phyloP scores from a whole-genome alignment of 306 rosid genomes.

The Begonia fuchsioides region DNA sequence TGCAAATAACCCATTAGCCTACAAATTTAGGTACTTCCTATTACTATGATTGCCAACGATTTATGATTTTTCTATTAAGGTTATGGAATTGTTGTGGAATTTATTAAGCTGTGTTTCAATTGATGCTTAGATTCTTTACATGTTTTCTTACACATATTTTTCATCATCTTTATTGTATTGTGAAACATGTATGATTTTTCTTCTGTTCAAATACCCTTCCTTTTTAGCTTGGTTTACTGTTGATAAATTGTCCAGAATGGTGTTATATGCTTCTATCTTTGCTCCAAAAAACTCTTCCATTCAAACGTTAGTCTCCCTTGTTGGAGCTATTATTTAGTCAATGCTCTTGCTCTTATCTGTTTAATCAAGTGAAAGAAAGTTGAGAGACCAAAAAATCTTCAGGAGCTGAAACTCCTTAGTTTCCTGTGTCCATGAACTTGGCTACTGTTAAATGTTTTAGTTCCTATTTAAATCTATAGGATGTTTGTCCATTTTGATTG shows the following conservation, averaged over 20 bases:
- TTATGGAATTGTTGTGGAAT: no score
- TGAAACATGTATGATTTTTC: no score
- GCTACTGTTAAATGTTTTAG: background rate
- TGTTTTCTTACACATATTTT: no score
- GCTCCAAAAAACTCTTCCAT: background rate
- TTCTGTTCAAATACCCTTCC: no score
- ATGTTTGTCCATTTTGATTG: conserved; percentile 3
- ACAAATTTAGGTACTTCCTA: conserved; percentile 68
- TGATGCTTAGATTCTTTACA: no score
- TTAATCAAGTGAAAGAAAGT: background rate
- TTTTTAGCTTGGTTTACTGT: no score
- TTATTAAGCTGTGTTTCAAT: no score
- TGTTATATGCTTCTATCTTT: no score
- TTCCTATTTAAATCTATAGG: conserved; percentile 2
- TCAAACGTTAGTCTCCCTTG: background rate
- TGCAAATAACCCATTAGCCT: conserved; percentile 91
- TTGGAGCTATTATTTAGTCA: background rate
- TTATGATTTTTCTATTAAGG: background rate
- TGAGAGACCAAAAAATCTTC: background rate
- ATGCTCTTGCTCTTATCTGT: background rate
- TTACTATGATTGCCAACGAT: background rate
- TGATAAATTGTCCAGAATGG: no score
- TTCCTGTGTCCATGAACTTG: background rate
- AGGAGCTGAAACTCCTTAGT: background rate
- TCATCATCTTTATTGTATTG: no score